Evolutionary conservation across 2,329 filamentous ascomycete genomes (phyloP), one percentile per base, ranked within the genome.

Genomic region (Dichotomopilus funicola): DNA sequence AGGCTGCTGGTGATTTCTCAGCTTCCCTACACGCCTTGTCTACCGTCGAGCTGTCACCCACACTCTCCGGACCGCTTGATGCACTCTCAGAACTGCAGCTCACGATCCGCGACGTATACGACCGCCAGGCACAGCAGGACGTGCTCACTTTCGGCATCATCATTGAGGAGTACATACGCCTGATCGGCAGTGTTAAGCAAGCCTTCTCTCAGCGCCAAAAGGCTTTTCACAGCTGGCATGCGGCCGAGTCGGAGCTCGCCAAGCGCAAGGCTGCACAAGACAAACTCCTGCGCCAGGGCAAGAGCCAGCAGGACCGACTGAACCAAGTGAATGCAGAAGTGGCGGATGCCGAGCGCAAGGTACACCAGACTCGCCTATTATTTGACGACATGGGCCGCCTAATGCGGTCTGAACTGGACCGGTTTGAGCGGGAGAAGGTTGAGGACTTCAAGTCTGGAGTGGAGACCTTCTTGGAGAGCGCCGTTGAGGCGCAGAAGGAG

Each of bases 371-470:
- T 0, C 78, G 91, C 53, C 73, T 97, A 56, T 73, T 96, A 46
- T 99, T 99, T 66, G 94, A 99, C 63, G 94, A 99, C 67, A 97
- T 99, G 91, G 94, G 94, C 11, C 81, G 91, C 10, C 75, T 96
- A 67, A 94, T 99, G 91, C 84, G 90, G 58, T 80, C 79, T 38
- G 94, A 99, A 71, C 78, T 99, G 62, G 94, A 97, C 66, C 81
- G 91, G 13, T 99, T 99, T 67, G 94, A 99, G 74, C 83, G 82
- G 65, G 94, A 99, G 73, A 99, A 99, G 77, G 94, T 99, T 3
- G 94, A 99, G 69, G 94, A 99, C 69, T 99, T 99, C 72, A 99
- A 99, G 78, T 94, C 88, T 60, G 92, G 91, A 0, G 91, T 99
- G 1, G 94, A 99, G 75, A 99, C 94, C 1, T 99, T 96, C 73